phyloP scores from a whole-genome alignment of 2,329 filamentous ascomycete species.

The Alternaria longipes region DNA sequence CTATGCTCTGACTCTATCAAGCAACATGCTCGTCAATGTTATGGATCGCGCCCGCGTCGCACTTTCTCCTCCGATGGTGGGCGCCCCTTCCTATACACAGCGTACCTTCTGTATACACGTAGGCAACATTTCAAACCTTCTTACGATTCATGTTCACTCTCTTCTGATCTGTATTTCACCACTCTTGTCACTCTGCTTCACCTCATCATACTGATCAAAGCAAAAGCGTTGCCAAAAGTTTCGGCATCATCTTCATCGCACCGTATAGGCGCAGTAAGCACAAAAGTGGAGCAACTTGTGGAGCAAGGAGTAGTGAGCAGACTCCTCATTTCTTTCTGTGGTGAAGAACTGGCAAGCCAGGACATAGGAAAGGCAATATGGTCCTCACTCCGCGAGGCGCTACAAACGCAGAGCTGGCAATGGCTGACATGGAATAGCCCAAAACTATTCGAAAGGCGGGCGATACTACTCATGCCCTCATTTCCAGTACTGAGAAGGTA shows the following conservation, averaged over 20 bases:
- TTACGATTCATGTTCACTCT: slow-evolving; percentile 2
- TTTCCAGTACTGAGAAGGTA: neutral
- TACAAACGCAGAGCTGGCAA: slow-evolving; percentile 9
- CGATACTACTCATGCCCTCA: slow-evolving; percentile 5
- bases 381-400: slow-evolving; percentile 20
- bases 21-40: neutral
- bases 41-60: slow-evolving; percentile 3
- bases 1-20: neutral
- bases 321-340: neutral
- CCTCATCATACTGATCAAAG: neutral
- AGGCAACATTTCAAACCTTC: slow-evolving; percentile 15
- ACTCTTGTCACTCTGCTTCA: neutral
- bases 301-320: neutral
- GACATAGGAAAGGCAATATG: slow-evolving; percentile 11
- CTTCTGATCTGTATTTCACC: neutral
- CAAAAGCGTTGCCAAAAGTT: neutral
- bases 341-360: slow-evolving; percentile 1
- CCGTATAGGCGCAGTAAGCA: neutral
- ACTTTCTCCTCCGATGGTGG: slow-evolving; percentile 10
- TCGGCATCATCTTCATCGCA: neutral
- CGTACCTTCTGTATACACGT: slow-evolving; percentile 26
- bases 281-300: neutral
- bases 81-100: slow-evolving; percentile 19
- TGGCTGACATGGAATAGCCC: neutral
- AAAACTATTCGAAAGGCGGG: neutral